Conservation (phyloP, 1,284 basidiomycete genomes). For the Trichosporon sp. region DNA sequence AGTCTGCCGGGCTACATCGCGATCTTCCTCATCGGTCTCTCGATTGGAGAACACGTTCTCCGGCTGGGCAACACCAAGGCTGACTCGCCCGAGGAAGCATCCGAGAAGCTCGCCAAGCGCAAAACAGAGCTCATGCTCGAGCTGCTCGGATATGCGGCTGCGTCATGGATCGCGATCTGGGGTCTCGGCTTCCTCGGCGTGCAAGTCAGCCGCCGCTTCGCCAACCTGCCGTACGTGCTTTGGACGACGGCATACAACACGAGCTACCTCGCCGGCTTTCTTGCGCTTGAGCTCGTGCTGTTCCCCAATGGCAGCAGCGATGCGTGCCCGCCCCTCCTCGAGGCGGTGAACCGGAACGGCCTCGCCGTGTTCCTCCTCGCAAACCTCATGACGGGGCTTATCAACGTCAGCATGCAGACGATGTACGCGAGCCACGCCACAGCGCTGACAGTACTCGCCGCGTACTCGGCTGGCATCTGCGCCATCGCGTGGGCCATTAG, state of each 20-base stretch:
- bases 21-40: constrained; percentile 83
- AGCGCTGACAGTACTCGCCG: constrained; percentile 68
- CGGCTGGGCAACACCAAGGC: constrained; percentile 60
- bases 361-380: constrained; percentile 80
- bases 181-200: constrained; percentile 48
- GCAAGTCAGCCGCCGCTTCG: constrained; percentile 73
- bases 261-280: constrained; percentile 78
- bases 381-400: constrained; percentile 80
- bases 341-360: constrained; percentile 80
- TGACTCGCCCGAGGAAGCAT: constrained; percentile 19
- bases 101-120: constrained; percentile 55
- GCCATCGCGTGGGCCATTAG: constrained; percentile 63
- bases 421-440: constrained; percentile 65
- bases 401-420: constrained; percentile 79
- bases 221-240: constrained; percentile 83
- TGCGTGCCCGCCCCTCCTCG: constrained; percentile 66
- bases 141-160: constrained; percentile 70
- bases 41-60: constrained; percentile 76
- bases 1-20: constrained; percentile 85
- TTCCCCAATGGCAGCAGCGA: constrained; percentile 36
- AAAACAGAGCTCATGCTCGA: constrained; percentile 69
- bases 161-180: constrained; percentile 74
- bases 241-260: constrained; percentile 92
- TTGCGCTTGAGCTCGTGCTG: constrained; percentile 71
- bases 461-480: constrained; percentile 68